Evolutionary conservation across 805 yeast species (phyloP), one percentile per base, ranked within the genome.

Genomic region (Dipodascus geniculatus): DNA sequence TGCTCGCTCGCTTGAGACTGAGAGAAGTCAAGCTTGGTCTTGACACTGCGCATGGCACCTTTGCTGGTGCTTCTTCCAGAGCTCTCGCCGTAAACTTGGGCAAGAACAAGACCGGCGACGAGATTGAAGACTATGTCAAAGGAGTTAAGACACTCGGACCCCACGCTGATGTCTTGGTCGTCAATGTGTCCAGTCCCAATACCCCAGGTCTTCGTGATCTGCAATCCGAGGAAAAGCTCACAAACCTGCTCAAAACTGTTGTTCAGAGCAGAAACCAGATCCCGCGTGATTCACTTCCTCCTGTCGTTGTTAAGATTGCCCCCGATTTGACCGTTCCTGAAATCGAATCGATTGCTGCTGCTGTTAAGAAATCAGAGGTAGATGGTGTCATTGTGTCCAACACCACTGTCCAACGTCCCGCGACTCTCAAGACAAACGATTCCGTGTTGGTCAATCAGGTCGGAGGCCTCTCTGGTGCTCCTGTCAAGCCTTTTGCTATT

Each of bases 381-480:
- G 96, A 91, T 67, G 98, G 98, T 44, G 87, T 91, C 57, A 85
- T 91, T 59, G 81, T 91, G 54, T 86, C 96, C 49, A 91, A 91
- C 70, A 91, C 98, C 22, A 91, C 98, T 0, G 79, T 90, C 56
- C 83, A 83, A 63, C 80, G 98, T 65, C 96, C 96, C 9, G 71
- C 72, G 0, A 60, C 65, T 2, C 72, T 90, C 61, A 72, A 76
- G 47, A 79, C 90, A 4, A 69, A 72, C 20, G 67, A 68, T 23
- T 59, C 66, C 1, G 68, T 83, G 42, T 28, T 28, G 11, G 69
- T 74, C 17, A 57, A 67, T 33, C 85, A 89, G 68, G 70, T 81
- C 2, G 98, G 98, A 55, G 98, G 98, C 1, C 77, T 91, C 42
- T 86, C 96, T 0, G 98, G 98, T n/a, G 78, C 78, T 55, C 98